These are phyloP conservation scores for Cruciata laevipes DNA, from an alignment of 257 asterid genomes.

Conservation along the genomic window DNA sequence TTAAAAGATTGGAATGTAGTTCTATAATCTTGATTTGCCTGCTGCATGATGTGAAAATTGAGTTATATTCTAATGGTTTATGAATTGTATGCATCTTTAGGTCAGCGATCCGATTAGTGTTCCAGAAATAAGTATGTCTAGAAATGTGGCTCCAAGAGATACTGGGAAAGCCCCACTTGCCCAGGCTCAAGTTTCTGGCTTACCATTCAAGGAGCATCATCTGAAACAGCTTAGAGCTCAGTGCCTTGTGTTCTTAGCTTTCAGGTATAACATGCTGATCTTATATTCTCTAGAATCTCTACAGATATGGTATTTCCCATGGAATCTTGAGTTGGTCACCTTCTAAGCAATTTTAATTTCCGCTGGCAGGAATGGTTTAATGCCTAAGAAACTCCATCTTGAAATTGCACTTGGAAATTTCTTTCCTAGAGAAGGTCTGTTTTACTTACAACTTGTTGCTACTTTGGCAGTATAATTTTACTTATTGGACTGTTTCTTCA, in stretches of 20 bases:
- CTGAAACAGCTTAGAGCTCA: conserved; percentile 98
- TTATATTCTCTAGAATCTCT: conserved; percentile 4
- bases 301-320: conserved; percentile 6
- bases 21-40: not conserved
- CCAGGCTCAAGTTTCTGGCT: conserved; percentile 49
- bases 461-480: conserved; percentile 10
- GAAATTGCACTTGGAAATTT: conserved; percentile 93
- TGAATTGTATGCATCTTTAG: conserved; percentile 30
- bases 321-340: not conserved
- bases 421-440: conserved; percentile 69
- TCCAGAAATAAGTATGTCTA: conserved; percentile 46
- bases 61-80: not conserved
- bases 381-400: conserved; percentile 94
- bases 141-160: conserved; percentile 60
- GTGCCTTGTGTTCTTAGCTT: conserved; percentile 96
- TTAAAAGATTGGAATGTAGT: not conserved
- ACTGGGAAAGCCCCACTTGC: conserved; percentile 66
- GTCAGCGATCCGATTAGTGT: conserved; percentile 43
- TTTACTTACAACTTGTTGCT: conserved; percentile 16
- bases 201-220: conserved; percentile 91
- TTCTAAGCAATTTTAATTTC: conserved; percentile 12
- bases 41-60: not conserved
- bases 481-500: conserved; percentile 32
- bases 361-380: conserved; percentile 69
- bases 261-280: conserved; percentile 45